Percentiles rank a stretch among this genome's conserved stretches.
These are phyloP conservation scores for Meripilus lineatus DNA, from an alignment of 1,284 basidiomycete species.

Conservation along the genomic window DNA sequence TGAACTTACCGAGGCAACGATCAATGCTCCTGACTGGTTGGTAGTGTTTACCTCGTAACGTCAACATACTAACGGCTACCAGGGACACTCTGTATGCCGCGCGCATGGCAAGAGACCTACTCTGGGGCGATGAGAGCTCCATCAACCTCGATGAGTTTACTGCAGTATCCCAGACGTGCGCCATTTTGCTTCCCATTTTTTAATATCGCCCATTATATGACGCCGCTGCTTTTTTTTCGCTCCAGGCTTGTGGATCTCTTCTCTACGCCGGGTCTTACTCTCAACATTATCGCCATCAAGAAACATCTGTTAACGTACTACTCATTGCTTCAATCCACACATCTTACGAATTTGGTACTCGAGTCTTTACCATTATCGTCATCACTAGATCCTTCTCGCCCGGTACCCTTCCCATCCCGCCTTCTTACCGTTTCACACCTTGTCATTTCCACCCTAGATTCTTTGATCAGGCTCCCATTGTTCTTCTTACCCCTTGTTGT, in stretches of 20 bases:
- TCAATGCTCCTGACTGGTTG: conserved; percentile 93
- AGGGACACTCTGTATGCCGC: conserved; percentile 87
- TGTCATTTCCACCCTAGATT: conserved; percentile 67
- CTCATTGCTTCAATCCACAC: conserved; percentile 77
- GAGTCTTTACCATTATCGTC: conserved; percentile 75
- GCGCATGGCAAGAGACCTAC: conserved; percentile 83
- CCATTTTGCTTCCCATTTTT: conserved; percentile 7
- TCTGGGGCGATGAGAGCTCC: conserved; percentile 77
- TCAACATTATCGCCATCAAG: conserved; percentile 58
- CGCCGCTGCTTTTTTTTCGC: background rate
- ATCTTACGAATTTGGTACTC: conserved; percentile 79
- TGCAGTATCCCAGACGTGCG: conserved; percentile 83
- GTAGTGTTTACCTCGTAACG: conserved; percentile 20
- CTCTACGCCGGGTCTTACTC: conserved; percentile 57
- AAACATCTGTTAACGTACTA: conserved; percentile 80
- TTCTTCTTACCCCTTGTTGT: conserved; percentile 81
- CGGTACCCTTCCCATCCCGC: conserved; percentile 74
- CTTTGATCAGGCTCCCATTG: conserved; percentile 76
- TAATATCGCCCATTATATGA: background rate
- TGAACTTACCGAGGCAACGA: conserved; percentile 70
- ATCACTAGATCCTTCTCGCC: conserved; percentile 71
- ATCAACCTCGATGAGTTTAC: conserved; percentile 80
- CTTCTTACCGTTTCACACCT: conserved; percentile 76
- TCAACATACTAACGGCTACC: conserved; percentile 6
- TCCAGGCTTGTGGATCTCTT: conserved; percentile 78